A percentile compares a stretch with the other conserved stretches of the same genome.
These are phyloP conservation scores for Cucumis melo DNA, from an alignment of 306 rosid genomes.

Conservation along the genomic window DNA sequence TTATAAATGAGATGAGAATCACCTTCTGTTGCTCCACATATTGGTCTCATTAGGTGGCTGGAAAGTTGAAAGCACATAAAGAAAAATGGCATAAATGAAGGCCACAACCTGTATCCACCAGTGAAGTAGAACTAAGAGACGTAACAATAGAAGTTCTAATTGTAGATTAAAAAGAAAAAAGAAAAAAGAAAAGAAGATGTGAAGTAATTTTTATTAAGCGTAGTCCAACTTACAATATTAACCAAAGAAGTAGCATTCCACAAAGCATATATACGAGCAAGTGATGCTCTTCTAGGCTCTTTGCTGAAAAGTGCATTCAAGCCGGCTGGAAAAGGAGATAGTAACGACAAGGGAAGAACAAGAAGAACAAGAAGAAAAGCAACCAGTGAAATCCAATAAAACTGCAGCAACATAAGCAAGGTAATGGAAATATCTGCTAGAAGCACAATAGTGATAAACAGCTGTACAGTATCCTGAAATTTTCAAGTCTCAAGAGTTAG, in stretches of 20 bases:
- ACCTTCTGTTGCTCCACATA: conserved; percentile 63
- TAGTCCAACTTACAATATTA: conserved; percentile 58
- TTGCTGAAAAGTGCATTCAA: conserved; percentile 90
- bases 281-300: conserved; percentile 86
- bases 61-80: conserved; percentile 47
- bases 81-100: conserved; percentile 54
- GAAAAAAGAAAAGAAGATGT: neutral
- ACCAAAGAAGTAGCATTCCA: conserved; percentile 90
- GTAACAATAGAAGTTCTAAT: neutral
- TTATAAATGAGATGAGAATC: conserved; percentile 17
- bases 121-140: neutral
- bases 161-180: too few relatives aligned
- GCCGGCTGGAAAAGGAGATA: conserved; percentile 96
- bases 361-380: conserved; percentile 84
- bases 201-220: neutral
- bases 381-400: conserved; percentile 91
- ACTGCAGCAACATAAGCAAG: conserved; percentile 84
- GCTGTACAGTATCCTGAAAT: conserved; percentile 83
- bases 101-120: conserved; percentile 54
- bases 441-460: conserved; percentile 65
- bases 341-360: conserved; percentile 80
- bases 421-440: conserved; percentile 80
- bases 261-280: conserved; percentile 80
- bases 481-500: conserved; percentile 20
- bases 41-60: conserved; percentile 41